These are phyloP conservation scores for Schizophyllum amplum DNA, from an alignment of 1,284 basidiomycete species.

Conservation along the genomic window DNA sequence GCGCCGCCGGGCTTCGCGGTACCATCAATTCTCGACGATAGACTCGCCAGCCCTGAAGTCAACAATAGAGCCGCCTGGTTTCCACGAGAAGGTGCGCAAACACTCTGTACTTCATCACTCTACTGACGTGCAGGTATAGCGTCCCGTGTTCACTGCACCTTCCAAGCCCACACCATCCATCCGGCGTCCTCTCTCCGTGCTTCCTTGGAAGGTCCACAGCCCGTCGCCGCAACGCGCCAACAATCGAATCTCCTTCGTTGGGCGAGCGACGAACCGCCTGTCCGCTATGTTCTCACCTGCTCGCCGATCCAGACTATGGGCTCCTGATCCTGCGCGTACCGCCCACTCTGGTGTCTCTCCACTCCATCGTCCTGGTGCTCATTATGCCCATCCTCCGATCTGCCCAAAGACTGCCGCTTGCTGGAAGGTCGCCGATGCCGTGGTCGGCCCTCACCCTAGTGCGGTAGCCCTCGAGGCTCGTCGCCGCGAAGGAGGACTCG, in stretches of 20 bases:
- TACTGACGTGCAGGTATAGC: background rate
- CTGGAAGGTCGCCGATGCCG: background rate
- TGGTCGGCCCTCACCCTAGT: background rate
- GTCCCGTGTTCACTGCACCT: background rate
- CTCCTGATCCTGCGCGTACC: background rate
- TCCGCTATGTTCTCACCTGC: background rate
- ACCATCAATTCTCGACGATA: background rate
- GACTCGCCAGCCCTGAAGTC: background rate
- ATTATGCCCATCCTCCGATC: background rate
- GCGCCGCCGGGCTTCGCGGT: too few relatives aligned
- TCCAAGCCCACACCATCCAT: background rate
- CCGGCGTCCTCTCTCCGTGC: background rate
- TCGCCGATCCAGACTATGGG: background rate
- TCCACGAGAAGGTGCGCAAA: background rate
- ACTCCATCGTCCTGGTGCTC: background rate
- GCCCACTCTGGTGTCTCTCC: background rate
- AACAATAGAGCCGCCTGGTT: background rate
- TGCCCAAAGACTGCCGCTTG: background rate
- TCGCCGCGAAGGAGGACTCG: background rate
- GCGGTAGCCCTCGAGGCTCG: background rate
- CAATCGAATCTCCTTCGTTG: background rate
- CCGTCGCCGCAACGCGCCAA: background rate
- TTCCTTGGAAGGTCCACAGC: background rate
- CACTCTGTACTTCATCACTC: background rate
- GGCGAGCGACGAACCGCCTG: background rate